phyloP scores from a whole-genome alignment of 2,329 filamentous ascomycete genomes.

The Hymenoscyphus scutula region DNA sequence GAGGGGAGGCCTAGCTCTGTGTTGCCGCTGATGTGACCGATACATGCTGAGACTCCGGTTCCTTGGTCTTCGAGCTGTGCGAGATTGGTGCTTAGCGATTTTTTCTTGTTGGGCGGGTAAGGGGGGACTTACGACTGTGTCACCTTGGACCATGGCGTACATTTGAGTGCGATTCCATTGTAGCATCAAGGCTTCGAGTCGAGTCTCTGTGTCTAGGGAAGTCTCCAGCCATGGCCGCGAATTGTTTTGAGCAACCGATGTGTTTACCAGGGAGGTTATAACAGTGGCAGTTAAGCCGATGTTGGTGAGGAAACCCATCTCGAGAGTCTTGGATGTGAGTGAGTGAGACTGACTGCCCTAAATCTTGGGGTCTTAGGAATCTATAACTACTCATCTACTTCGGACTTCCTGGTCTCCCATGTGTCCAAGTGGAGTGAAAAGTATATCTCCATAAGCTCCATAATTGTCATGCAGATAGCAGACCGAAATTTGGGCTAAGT shows the following conservation, averaged over 20 bases:
- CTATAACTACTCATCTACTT: background rate
- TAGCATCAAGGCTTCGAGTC: slow-evolving; percentile 16
- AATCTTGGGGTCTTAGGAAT: background rate
- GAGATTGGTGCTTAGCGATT: background rate
- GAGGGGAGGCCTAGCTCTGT: slow-evolving; percentile 26
- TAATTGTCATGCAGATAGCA: too few relatives aligned
- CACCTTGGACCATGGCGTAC: slow-evolving; percentile 19
- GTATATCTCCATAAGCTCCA: too few relatives aligned
- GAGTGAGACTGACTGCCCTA: background rate
- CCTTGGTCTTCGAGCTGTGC: background rate
- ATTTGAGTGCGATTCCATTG: slow-evolving; percentile 18
- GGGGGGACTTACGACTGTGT: slow-evolving; percentile 14
- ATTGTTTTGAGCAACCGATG: background rate
- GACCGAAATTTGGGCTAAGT: too few relatives aligned
- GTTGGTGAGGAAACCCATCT: background rate
- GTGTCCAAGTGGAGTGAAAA: too few relatives aligned
- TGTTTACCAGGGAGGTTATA: background rate
- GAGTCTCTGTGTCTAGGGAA: slow-evolving; percentile 12
- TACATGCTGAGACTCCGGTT: background rate
- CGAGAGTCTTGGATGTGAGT: background rate
- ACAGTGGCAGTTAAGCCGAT: background rate
- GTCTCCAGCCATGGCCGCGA: slow-evolving; percentile 17
- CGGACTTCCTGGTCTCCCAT: too few relatives aligned
- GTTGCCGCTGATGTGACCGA: slow-evolving; percentile 4
- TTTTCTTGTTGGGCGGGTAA: background rate